Conservation (phyloP, 495 filamentous ascomycete species). For the Penicillium maclennaniae region DNA sequence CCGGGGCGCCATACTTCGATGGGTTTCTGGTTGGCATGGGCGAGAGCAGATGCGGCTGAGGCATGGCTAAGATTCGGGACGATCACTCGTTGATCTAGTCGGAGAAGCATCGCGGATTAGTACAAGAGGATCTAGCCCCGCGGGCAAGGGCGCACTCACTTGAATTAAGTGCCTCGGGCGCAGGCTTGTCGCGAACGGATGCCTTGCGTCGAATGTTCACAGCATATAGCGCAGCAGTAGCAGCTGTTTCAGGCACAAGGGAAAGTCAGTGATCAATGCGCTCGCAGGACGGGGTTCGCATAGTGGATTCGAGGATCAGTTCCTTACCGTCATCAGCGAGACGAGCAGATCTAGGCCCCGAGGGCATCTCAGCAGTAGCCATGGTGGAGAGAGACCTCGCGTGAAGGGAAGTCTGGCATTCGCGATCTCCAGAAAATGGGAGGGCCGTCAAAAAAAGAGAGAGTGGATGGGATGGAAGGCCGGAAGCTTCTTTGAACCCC, state of each 20-base stretch:
- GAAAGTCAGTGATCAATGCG: slow-evolving; percentile 12
- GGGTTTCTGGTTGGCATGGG: slow-evolving; percentile 63
- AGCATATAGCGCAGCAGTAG: slow-evolving; percentile 51
- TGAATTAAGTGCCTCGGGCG: slow-evolving; percentile 19
- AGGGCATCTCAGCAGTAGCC: slow-evolving; percentile 29
- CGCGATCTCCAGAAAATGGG: neutral
- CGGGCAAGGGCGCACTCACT: slow-evolving; percentile 26
- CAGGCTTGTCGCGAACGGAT: slow-evolving; percentile 29
- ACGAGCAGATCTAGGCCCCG: slow-evolving; percentile 29
- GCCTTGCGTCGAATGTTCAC: slow-evolving; percentile 42
- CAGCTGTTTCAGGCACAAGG: slow-evolving; percentile 34
- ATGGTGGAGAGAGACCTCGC: slow-evolving; percentile 20
- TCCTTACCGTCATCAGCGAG: slow-evolving; percentile 43
- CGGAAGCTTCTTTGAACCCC: slow-evolving; percentile 28
- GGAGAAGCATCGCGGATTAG: slow-evolving; percentile 25
- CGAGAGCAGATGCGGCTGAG: slow-evolving; percentile 71
- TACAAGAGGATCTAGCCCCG: neutral
- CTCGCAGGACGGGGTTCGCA: neutral
- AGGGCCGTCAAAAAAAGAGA: neutral
- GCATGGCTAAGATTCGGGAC: slow-evolving; percentile 63
- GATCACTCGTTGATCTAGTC: slow-evolving; percentile 60
- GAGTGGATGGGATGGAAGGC: slow-evolving; percentile 24
- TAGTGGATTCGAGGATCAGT: slow-evolving; percentile 10
- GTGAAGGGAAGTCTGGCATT: slow-evolving; percentile 14
- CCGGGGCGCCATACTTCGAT: slow-evolving; percentile 59